phyloP scores from a whole-genome alignment of 2,329 filamentous ascomycete species.

The Pseudogymnoascus pannorum region DNA sequence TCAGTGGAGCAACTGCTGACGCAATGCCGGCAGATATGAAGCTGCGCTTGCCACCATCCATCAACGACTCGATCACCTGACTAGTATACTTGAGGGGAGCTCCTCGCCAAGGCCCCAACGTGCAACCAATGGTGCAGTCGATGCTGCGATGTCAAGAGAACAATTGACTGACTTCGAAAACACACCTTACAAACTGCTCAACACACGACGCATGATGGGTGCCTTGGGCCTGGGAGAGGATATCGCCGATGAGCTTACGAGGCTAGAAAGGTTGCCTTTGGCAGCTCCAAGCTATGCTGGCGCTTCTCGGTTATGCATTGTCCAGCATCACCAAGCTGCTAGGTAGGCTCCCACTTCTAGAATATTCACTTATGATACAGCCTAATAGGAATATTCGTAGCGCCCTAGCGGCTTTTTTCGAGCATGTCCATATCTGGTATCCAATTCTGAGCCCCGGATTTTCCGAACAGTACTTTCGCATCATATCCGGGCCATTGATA shows the following conservation, averaged over 20 bases:
- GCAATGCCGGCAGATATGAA: not conserved
- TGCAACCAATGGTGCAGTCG: not conserved
- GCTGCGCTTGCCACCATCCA: not conserved
- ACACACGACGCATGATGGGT: not conserved
- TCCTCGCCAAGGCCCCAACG: not conserved
- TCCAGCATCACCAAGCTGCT: constrained; percentile 19
- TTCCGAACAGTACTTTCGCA: constrained; percentile 16
- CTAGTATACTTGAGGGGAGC: not conserved
- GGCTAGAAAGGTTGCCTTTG: not conserved
- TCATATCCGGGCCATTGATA: constrained; percentile 18
- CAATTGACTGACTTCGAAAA: not conserved
- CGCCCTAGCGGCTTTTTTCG: constrained; percentile 21
- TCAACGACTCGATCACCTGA: not conserved
- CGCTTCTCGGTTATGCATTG: constrained; percentile 15
- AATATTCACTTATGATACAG: not conserved
- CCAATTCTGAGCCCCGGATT: constrained; percentile 22
- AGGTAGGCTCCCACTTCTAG: not conserved
- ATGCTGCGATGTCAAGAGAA: not conserved
- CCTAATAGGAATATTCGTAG: not conserved
- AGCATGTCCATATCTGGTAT: constrained; percentile 23
- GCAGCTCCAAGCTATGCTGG: not conserved
- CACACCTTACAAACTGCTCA: not conserved
- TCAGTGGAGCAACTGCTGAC: not conserved
- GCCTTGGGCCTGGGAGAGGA: not conserved
- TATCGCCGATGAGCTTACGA: not conserved